Percentiles rank a stretch among this genome's conserved stretches.
Conservation (phyloP, 306 rosid genomes). For the Citrullus colocynthis region DNA sequence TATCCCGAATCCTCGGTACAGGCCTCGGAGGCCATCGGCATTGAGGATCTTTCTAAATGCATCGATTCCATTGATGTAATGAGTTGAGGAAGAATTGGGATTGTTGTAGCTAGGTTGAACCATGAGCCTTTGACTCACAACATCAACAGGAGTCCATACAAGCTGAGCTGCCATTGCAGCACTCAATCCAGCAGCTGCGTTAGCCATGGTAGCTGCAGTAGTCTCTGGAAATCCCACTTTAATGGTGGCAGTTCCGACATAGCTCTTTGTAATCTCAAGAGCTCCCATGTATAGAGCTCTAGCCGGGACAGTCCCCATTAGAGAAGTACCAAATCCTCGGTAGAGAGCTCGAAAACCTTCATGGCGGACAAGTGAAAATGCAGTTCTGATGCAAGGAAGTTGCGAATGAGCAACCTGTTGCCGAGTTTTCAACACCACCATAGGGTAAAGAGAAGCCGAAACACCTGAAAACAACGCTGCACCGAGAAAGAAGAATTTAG, state of each 20-base stretch:
- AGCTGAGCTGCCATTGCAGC: slow-evolving; percentile 81
- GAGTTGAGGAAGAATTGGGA: slow-evolving; percentile 17
- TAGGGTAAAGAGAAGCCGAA: slow-evolving; percentile 62
- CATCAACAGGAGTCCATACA: slow-evolving; percentile 86
- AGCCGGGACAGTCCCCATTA: slow-evolving; percentile 77
- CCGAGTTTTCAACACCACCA: slow-evolving; percentile 71
- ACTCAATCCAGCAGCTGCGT: slow-evolving; percentile 67
- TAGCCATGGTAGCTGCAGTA: slow-evolving; percentile 50
- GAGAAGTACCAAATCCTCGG: slow-evolving; percentile 86
- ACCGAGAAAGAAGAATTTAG: slow-evolving; percentile 74
- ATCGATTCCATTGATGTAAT: slow-evolving; percentile 54
- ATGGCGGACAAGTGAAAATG: slow-evolving; percentile 44
- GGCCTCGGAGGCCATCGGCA: slow-evolving; percentile 58
- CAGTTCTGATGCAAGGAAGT: slow-evolving; percentile 44
- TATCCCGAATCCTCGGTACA: slow-evolving; percentile 77
- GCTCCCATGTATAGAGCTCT: slow-evolving; percentile 78
- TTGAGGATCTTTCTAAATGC: slow-evolving; percentile 61
- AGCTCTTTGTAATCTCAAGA: slow-evolving; percentile 75
- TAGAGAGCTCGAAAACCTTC: slow-evolving; percentile 71
- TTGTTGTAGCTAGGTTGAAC: slow-evolving; percentile 41
- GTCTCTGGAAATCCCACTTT: slow-evolving; percentile 61
- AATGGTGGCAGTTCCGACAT: slow-evolving; percentile 54
- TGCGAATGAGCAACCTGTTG: slow-evolving; percentile 72
- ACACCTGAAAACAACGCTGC: slow-evolving; percentile 83
- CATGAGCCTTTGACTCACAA: slow-evolving; percentile 73